Evolutionary conservation across 192 early-diverging fungal genomes (phyloP), one percentile per base, ranked within the genome.

Genomic region (Dimargaris xerosporica): DNA sequence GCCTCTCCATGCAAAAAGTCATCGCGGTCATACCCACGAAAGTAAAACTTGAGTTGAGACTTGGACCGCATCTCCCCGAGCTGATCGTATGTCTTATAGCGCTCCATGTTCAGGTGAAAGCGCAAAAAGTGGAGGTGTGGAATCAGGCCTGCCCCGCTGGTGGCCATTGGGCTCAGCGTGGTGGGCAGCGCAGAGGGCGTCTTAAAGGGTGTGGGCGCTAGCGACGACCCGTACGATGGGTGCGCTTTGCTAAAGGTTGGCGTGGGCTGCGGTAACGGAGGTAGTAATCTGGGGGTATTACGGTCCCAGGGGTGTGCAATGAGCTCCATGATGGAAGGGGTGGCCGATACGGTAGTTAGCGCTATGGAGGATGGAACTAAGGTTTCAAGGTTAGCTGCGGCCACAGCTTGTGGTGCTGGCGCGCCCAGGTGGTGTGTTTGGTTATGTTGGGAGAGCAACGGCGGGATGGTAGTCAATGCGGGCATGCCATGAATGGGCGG

Each of bases 71-170:
- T 19, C 30, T 56, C 54, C n/a, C 54, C 29, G 19, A 56, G 34
- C 34, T 31, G 31, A 56, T 56, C 54, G 54, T 56, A 56, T 5
- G 54, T 28, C 29, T 56, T 56, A 29, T 28, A 56, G 54, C 29
- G 54, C 34, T 56, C 54, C 29, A 56, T 31, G 26, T 56, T 29
- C 1, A 55, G 30, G 30, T 55, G 54, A 25, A 55, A 55, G 25
- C 54, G 54, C 16, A 55, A 31, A 31, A 55, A 55, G 25, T 31
- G 54, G 3, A 55, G 30, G 19, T 21, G 54, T 39, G 34, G 34
- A 15, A 30, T 21, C 26, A 28, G 54, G 26, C 13, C 13, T 15
- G 54, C 29, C 26, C 30, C 23, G 13, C 25, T 21, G 54, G 21
- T 31, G 25, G 29, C 3, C 47, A 25, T 10, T 2, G 47, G 47